phyloP scores from a whole-genome alignment of 805 yeast genomes.

The Debaryomyces castellii region DNA sequence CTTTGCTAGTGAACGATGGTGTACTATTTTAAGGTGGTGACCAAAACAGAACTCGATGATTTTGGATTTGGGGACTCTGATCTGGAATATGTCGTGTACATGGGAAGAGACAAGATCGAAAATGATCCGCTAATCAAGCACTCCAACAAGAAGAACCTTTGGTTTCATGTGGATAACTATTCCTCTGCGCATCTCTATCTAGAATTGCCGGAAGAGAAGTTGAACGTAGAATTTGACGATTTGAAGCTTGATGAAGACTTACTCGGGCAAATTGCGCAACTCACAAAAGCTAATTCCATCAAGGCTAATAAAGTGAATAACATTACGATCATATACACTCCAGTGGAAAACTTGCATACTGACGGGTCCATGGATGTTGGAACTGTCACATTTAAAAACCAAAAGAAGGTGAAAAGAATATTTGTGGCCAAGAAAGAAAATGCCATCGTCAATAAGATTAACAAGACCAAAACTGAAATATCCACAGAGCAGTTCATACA shows the following conservation, averaged over 20 bases:
- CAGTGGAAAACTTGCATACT: constrained; percentile 67
- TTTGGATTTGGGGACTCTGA: constrained; percentile 18
- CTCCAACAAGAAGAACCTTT: constrained; percentile 64
- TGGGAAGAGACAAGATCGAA: constrained; percentile 77
- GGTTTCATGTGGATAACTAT: constrained; percentile 80
- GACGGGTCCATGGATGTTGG: constrained; percentile 75
- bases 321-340: constrained; percentile 68
- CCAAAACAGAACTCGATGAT: constrained; percentile 9
- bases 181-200: constrained; percentile 79
- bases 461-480: constrained; percentile 61
- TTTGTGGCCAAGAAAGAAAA: constrained; percentile 58
- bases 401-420: constrained; percentile 50
- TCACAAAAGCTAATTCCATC: constrained; percentile 76
- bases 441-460: constrained; percentile 57
- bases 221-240: constrained; percentile 47
- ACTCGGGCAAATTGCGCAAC: constrained; percentile 55
- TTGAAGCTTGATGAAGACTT: constrained; percentile 42
- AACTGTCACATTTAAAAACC: constrained; percentile 70
- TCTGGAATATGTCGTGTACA: constrained; percentile 43
- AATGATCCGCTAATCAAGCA: constrained; percentile 53
- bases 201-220: constrained; percentile 49
- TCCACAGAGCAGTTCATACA: constrained; percentile 44
- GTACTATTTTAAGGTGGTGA: constrained; percentile 23
- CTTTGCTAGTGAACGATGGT: constrained; percentile 20
- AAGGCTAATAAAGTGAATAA: constrained; percentile 71